Base-by-base conservation (phyloP, 2,329 filamentous ascomycete genomes). In the Zasmidium angulare region DNA sequence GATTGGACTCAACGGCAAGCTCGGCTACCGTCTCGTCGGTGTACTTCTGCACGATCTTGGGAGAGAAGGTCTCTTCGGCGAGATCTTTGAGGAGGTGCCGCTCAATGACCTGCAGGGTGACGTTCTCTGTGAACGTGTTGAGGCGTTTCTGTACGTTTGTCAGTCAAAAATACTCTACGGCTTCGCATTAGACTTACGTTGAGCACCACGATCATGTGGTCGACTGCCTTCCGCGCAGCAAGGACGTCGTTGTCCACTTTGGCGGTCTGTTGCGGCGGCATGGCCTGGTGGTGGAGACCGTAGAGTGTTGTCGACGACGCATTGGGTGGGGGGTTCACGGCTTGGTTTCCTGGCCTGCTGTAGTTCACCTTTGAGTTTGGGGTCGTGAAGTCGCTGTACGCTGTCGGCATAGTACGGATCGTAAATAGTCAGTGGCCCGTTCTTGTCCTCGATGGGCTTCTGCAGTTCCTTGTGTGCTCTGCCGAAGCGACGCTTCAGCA, bases 361-460 rank as follows among this genome's bases (percentile, higher is more conserved):
- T 48, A 53, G 63, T 47, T 67, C 60, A 23, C 52, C 59, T 17
- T 63, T 56, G 11, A 54, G 40, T 46, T 65, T 79, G 48, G 31
- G 53, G 43, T 53, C 46, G 14, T 23, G 26, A 12, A 36, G n/a
- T 23, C 59, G 40, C 63, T 76, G 71, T 2, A 77, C 68, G 14
- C 61, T 72, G 17, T 71, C 70, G 2, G 72, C 73, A 31, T 75
- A 69, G n/a, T 71, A 70, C 43, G 75, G 74, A 46, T 77, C 75
- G 63, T 76, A 77, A 0, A 73, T 77, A 46, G 74, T 74, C 2
- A 71, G 66, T 47, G 70, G 70, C 0, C 75, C 66, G 9, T 70
- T 68, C 61, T 75, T 79, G 70, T 82, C 79, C 11, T 70, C 66
- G 0, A 87, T 68, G 1, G 87, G 66, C 53, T 81, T 77, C 0